These are phyloP conservation scores for Wolfiporia cocos DNA, from an alignment of 1,284 basidiomycete species.

Conservation along the genomic window DNA sequence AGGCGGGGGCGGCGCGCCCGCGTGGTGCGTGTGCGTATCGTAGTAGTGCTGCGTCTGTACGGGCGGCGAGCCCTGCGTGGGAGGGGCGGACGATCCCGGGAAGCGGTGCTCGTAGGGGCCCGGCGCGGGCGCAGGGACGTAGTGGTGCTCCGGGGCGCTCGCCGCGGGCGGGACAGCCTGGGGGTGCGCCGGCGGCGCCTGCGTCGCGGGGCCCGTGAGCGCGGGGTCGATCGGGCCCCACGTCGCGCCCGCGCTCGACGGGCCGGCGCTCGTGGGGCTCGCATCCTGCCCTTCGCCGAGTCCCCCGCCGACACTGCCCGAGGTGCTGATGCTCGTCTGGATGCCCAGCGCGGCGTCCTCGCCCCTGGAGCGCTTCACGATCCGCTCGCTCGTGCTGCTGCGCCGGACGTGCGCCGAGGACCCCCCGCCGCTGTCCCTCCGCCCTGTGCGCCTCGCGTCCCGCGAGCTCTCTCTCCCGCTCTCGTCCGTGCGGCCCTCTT, in stretches of 20 bases:
- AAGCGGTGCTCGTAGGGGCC: conserved; percentile 23
- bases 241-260: conserved; percentile 11
- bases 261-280: conserved; percentile 10
- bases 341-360: conserved; percentile 10
- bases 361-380: conserved; percentile 14
- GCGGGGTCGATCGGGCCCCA: conserved; percentile 23
- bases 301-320: conserved; percentile 2
- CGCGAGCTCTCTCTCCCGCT: conserved; percentile 13
- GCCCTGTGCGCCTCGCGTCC: conserved; percentile 13
- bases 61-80: too few species aligned
- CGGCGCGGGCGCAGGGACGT: conserved; percentile 12
- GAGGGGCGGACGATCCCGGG: conserved; percentile 6
- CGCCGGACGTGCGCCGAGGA: conserved; percentile 4
- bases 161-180: conserved; percentile 6
- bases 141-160: conserved; percentile 5
- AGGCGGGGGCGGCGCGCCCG: too few species aligned
- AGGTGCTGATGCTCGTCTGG: conserved; percentile 6
- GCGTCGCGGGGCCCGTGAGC: conserved; percentile 14
- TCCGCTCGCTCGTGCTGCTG: conserved; percentile 15
- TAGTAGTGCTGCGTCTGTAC: conserved; percentile 17
- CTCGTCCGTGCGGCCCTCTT: conserved; percentile 20
- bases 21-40: conserved; percentile 17
- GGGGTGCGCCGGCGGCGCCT: conserved; percentile 12
- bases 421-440: conserved; percentile 10
- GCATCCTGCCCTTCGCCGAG: background rate